Percentiles rank a stretch among this genome's conserved stretches.
phyloP scores from a whole-genome alignment of 2,329 filamentous ascomycete genomes.

The Aureobasidium musti region DNA sequence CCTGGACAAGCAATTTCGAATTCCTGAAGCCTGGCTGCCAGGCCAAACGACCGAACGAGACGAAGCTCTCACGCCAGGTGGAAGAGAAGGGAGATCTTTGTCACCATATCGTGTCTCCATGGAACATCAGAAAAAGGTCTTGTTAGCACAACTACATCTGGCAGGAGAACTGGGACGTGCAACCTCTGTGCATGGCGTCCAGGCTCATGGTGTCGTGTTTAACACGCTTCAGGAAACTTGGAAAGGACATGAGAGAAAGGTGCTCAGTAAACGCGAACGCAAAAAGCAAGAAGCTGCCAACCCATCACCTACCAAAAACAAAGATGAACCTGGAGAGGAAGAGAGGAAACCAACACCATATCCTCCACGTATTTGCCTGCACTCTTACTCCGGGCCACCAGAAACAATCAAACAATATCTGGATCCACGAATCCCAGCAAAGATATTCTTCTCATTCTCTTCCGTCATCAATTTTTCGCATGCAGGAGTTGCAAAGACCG shows the following conservation, averaged over 20 bases:
- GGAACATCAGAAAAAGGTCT: constrained; percentile 66
- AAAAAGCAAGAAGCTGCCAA: constrained; percentile 37
- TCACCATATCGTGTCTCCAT: constrained; percentile 68
- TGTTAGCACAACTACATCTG: constrained; percentile 68
- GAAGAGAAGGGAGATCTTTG: constrained; percentile 67
- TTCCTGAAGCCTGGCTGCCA: constrained; percentile 62
- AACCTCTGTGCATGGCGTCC: constrained; percentile 72
- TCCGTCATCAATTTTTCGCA: constrained; percentile 74
- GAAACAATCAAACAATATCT: constrained; percentile 78
- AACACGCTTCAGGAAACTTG: constrained; percentile 66
- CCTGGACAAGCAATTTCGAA: constrained; percentile 73
- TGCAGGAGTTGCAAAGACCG: constrained; percentile 55
- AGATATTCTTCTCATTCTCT: constrained; percentile 88
- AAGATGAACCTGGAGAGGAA: neutral
- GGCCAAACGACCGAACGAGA: constrained; percentile 47
- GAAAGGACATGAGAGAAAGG: constrained; percentile 67
- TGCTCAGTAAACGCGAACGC: constrained; percentile 61
- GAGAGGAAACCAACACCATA: constrained; percentile 56
- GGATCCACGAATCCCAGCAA: constrained; percentile 68
- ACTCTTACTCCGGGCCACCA: constrained; percentile 82
- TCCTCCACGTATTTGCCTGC: constrained; percentile 86
- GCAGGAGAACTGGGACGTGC: constrained; percentile 67
- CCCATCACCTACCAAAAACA: neutral
- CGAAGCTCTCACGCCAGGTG: constrained; percentile 63
- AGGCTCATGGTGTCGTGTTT: constrained; percentile 71